These are phyloP conservation scores for Urtica urens DNA, from an alignment of 306 rosid species.

Conservation along the genomic window DNA sequence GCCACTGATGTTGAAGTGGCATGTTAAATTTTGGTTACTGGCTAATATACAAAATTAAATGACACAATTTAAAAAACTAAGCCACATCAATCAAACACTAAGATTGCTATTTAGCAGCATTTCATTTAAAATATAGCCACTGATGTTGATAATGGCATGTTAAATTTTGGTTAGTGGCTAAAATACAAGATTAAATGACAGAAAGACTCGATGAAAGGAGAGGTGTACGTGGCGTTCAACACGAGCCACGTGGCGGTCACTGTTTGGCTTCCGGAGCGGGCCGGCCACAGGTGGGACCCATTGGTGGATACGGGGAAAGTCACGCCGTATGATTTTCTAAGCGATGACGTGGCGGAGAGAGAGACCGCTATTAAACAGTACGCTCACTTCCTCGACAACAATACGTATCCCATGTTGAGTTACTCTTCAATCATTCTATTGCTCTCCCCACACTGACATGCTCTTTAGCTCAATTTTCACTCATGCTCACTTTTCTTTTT, in stretches of 20 bases:
- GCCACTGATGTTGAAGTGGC: too few species aligned
- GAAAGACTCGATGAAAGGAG: conserved; percentile 73
- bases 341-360: conserved; percentile 51
- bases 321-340: conserved; percentile 72
- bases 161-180: background rate
- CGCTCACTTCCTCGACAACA: conserved; percentile 71
- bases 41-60: too few species aligned
- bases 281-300: conserved; percentile 80
- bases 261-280: conserved; percentile 63
- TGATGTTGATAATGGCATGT: too few species aligned
- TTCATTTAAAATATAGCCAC: too few species aligned
- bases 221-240: conserved; percentile 79
- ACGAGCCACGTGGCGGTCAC: conserved; percentile 59
- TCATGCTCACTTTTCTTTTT: too few species aligned
- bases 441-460: too few species aligned
- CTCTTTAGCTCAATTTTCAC: too few species aligned
- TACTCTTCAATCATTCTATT: conserved; percentile 88
- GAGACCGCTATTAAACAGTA: conserved; percentile 54
- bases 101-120: too few species aligned
- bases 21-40: too few species aligned
- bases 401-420: conserved; percentile 82
- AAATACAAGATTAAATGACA: conserved; percentile 22
- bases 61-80: too few species aligned
- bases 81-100: too few species aligned
- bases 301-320: conserved; percentile 77